phyloP scores from a whole-genome alignment of 768 basidiomycete genomes.

The Xerocomus spinulosus region DNA sequence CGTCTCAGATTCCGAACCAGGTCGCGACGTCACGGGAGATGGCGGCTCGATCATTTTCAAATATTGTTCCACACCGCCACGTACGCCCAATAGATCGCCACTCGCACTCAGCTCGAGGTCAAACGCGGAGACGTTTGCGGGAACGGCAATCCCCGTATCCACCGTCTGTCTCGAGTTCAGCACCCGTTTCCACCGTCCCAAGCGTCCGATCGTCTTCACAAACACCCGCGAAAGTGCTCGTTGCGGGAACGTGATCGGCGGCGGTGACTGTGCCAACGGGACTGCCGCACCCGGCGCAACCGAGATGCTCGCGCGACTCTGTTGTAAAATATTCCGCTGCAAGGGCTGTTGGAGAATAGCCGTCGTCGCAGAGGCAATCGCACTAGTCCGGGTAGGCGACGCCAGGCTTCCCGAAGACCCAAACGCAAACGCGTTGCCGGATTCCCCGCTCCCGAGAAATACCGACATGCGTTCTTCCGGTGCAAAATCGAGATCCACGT shows the following conservation, averaged over 20 bases:
- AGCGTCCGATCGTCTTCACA: slow-evolving; percentile 74
- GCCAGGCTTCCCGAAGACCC: slow-evolving; percentile 19
- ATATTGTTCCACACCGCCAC: slow-evolving; percentile 64
- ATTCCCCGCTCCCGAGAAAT: slow-evolving; percentile 36
- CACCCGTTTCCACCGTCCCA: slow-evolving; percentile 81
- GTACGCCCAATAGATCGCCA: slow-evolving; percentile 55
- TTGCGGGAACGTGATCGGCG: slow-evolving; percentile 45
- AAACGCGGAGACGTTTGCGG: slow-evolving; percentile 60
- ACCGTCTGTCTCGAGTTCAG: slow-evolving; percentile 45
- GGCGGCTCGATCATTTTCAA: slow-evolving; percentile 50
- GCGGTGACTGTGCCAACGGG: slow-evolving; percentile 31
- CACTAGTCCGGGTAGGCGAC: slow-evolving; percentile 39
- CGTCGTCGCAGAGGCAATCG: slow-evolving; percentile 52
- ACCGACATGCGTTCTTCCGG: slow-evolving; percentile 43
- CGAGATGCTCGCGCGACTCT: slow-evolving; percentile 35
- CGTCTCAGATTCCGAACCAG: slow-evolving; percentile 4
- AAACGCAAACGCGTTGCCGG: slow-evolving; percentile 43
- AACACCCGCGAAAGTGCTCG: slow-evolving; percentile 69
- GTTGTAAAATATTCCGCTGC: slow-evolving; percentile 47
- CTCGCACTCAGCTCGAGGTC: slow-evolving; percentile 61
- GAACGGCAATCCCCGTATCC: slow-evolving; percentile 33
- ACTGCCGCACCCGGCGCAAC: slow-evolving; percentile 20
- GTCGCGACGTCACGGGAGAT: slow-evolving; percentile 15
- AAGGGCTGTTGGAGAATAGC: slow-evolving; percentile 63
- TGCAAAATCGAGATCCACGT: slow-evolving; percentile 75